Evolutionary conservation across 2,329 filamentous ascomycete species (phyloP).

Genomic region (Alternaria ethzedia): DNA sequence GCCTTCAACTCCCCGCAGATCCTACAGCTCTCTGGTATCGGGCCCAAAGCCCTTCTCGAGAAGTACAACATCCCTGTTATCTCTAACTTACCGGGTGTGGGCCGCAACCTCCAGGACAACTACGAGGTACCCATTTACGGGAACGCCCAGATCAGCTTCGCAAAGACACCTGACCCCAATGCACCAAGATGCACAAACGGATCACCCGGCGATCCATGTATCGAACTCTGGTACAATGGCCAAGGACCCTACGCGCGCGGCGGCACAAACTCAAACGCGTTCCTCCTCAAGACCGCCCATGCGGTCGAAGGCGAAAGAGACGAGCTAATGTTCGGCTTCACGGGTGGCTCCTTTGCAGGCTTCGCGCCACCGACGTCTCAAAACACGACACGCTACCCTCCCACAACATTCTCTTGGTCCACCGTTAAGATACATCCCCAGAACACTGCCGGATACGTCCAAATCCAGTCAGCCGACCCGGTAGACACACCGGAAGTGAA

Average conservation of each 20-base stretch:
- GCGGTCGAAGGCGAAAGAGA: constrained; percentile 57
- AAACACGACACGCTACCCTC: constrained; percentile 31
- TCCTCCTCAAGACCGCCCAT: constrained; percentile 50
- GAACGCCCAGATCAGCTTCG: constrained; percentile 8
- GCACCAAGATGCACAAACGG: constrained; percentile 25
- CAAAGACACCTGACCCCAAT: constrained; percentile 2
- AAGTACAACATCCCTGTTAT: constrained; percentile 60
- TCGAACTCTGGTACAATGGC: constrained; percentile 24
- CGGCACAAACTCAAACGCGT: constrained; percentile 57
- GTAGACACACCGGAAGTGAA: constrained; percentile 65
- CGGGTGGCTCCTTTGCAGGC: constrained; percentile 56
- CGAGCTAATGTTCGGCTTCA: constrained; percentile 57
- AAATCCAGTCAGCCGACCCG: constrained; percentile 64
- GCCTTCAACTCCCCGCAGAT: constrained; percentile 68
- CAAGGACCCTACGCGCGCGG: constrained; percentile 47
- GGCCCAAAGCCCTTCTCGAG: constrained; percentile 59
- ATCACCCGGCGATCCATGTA: constrained; percentile 23
- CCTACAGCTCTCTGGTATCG: constrained; percentile 67
- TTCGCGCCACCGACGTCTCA: constrained; percentile 60
- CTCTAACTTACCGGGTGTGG: constrained; percentile 53
- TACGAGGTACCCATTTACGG: constrained; percentile 61
- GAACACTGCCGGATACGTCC: constrained; percentile 65
- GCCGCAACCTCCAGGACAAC: constrained; percentile 32
- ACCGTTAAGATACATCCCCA: constrained; percentile 67
- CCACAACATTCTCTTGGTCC: constrained; percentile 48